A percentile compares a stretch with the other conserved stretches of the same genome.
Conservation (phyloP, 108 stramenopile genomes). For the Nannochloropsis gaditana region DNA sequence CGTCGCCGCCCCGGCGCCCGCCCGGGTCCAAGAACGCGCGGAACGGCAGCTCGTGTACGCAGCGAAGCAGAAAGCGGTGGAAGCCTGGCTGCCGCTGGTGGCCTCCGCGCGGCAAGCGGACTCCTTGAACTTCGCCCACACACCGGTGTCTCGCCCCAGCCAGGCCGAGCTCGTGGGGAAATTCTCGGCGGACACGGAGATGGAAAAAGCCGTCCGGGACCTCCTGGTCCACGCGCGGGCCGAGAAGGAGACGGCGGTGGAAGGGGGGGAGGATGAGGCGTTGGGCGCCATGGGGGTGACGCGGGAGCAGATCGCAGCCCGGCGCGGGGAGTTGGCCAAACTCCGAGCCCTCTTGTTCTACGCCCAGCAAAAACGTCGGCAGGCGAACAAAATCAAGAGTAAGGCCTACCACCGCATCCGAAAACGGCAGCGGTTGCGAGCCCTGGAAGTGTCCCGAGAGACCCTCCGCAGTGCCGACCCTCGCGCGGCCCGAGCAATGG, state of each 20-base stretch:
- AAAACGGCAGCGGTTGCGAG: slow-evolving; percentile 73
- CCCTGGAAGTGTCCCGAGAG: slow-evolving; percentile 68
- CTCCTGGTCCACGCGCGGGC: slow-evolving; percentile 72
- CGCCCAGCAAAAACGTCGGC: slow-evolving; percentile 92
- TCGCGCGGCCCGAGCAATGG: slow-evolving; percentile 61
- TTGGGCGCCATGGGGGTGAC: neutral
- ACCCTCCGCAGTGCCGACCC: slow-evolving; percentile 62
- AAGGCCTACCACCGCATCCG: slow-evolving; percentile 79
- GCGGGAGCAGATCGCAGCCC: slow-evolving; percentile 20
- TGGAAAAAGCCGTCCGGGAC: slow-evolving; percentile 31
- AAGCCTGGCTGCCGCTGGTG: slow-evolving; percentile 70
- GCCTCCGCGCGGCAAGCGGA: slow-evolving; percentile 81
- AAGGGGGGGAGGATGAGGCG: neutral
- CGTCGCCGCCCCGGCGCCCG: slow-evolving; percentile 64
- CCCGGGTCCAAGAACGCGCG: slow-evolving; percentile 67
- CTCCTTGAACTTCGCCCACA: slow-evolving; percentile 71
- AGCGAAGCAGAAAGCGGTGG: slow-evolving; percentile 63
- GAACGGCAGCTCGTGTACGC: slow-evolving; percentile 79
- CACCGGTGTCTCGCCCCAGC: neutral
- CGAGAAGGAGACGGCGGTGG: slow-evolving; percentile 35
- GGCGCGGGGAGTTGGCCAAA: slow-evolving; percentile 82
- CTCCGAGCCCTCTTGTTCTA: slow-evolving; percentile 95
- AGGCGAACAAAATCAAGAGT: slow-evolving; percentile 98
- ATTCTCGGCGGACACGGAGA: slow-evolving; percentile 56
- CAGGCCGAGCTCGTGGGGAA: slow-evolving; percentile 58